A percentile compares a stretch with the other conserved stretches of the same genome.
Evolutionary conservation across 2,329 filamentous ascomycete genomes (phyloP).

Genomic region (Colletotrichum eremochloae): DNA sequence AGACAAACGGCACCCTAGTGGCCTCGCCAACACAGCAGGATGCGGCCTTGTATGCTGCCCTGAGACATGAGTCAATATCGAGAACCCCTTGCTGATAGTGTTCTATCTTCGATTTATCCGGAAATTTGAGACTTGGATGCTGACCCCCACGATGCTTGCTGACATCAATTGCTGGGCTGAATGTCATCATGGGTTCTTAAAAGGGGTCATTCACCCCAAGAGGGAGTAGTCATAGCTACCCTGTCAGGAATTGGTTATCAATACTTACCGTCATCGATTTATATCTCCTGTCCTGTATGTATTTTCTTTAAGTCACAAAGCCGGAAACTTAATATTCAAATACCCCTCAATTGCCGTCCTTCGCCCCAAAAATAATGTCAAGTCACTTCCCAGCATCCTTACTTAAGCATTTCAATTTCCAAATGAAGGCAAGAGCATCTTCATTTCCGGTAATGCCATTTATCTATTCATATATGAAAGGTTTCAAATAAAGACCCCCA

Average conservation of each 20-base stretch:
- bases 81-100: conserved; percentile 12
- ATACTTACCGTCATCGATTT: background rate
- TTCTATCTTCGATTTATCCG: conserved; percentile 22
- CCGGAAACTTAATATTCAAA: background rate
- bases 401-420: background rate
- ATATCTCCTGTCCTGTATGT: accelerated
- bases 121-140: conserved; percentile 21
- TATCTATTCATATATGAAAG: background rate
- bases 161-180: background rate
- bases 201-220: background rate
- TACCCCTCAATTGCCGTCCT: accelerated
- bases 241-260: accelerated
- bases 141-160: background rate
- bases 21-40: conserved; percentile 42
- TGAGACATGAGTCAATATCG: conserved; percentile 44
- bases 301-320: background rate
- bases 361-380: background rate
- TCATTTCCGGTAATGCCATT: no score
- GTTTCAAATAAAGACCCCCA: accelerated
- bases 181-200: conserved; percentile 26
- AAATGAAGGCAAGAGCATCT: background rate
- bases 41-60: background rate
- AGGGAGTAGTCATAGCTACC: accelerated
- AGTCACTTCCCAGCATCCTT: background rate
- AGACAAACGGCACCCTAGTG: conserved; percentile 51